phyloP scores from a whole-genome alignment of 805 yeast species.

The Blastobotrys mokoenaii region DNA sequence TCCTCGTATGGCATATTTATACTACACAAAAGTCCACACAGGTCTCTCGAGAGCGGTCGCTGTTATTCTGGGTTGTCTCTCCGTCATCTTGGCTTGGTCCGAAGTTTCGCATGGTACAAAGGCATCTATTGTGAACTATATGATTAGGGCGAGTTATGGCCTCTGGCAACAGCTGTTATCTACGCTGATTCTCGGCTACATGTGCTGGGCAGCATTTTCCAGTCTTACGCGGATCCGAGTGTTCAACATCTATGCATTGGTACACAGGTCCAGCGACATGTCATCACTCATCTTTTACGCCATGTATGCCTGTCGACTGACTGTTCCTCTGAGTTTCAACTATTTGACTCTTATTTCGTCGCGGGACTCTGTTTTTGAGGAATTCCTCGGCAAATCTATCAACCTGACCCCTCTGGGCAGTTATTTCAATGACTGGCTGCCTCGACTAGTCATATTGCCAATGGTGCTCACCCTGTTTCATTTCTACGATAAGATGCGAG shows the following conservation, averaged over 20 bases:
- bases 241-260: constrained; percentile 71
- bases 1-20: constrained; percentile 36
- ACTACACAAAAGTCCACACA: constrained; percentile 41
- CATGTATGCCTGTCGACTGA: constrained; percentile 70
- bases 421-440: constrained; percentile 64
- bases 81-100: constrained; percentile 57
- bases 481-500: constrained; percentile 55
- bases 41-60: constrained; percentile 37
- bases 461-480: constrained; percentile 54
- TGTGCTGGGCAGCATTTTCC: constrained; percentile 59
- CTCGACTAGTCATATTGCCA: constrained; percentile 67
- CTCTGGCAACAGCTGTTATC: constrained; percentile 35
- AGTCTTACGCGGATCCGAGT: constrained; percentile 60
- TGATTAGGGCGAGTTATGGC: constrained; percentile 34
- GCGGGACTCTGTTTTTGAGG: constrained; percentile 50
- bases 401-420: constrained; percentile 68
- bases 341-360: constrained; percentile 58
- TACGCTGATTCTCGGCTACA: constrained; percentile 46
- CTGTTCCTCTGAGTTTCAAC: constrained; percentile 75
- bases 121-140: constrained; percentile 50
- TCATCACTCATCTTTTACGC: constrained; percentile 70
- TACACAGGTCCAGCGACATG: constrained; percentile 62
- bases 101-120: constrained; percentile 66
- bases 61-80: constrained; percentile 33
- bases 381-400: constrained; percentile 67